Evolutionary conservation across 106 monocot species (phyloP).

Genomic region (Alisma plantagoaquatica): DNA sequence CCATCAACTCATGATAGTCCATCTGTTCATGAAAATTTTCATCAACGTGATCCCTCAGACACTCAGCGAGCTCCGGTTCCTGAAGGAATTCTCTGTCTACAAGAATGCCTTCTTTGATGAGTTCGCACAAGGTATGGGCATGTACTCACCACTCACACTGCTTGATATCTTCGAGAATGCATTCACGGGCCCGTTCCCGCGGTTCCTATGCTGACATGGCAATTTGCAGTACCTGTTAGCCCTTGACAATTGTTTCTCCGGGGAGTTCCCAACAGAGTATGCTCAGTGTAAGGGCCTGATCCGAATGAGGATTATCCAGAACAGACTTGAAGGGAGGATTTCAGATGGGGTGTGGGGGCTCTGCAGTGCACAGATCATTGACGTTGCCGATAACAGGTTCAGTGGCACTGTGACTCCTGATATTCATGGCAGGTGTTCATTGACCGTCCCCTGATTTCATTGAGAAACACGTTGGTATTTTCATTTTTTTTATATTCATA

Average conservation of each 20-base stretch:
- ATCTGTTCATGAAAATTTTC: slow-evolving; percentile 58
- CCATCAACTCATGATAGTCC: slow-evolving; percentile 45
- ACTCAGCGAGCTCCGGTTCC: slow-evolving; percentile 39
- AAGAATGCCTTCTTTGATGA: slow-evolving; percentile 59
- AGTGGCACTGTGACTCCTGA: slow-evolving; percentile 31
- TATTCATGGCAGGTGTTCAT: too few species aligned
- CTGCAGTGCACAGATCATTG: slow-evolving; percentile 39
- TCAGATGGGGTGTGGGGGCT: slow-evolving; percentile 55
- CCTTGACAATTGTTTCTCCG: slow-evolving; percentile 64
- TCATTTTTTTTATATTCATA: too few species aligned
- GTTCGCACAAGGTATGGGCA: slow-evolving; percentile 53
- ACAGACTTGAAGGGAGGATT: slow-evolving; percentile 34
- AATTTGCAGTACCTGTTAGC: slow-evolving; percentile 54
- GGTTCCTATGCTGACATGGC: slow-evolving; percentile 54
- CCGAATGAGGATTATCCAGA: slow-evolving; percentile 59
- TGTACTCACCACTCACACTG: slow-evolving; percentile 47
- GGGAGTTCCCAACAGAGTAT: slow-evolving; percentile 61
- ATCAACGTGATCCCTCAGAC: slow-evolving; percentile 46
- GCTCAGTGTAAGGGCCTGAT: slow-evolving; percentile 41
- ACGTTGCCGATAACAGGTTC: slow-evolving; percentile 51
- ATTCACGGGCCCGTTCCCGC: slow-evolving; percentile 62
- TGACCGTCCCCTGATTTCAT: too few species aligned
- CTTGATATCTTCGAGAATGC: slow-evolving; percentile 87
- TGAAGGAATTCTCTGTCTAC: slow-evolving; percentile 52
- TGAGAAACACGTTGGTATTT: too few species aligned